Conservation (phyloP, 2,329 filamentous ascomycete genomes). For the Pestalotiopsis sp. region DNA sequence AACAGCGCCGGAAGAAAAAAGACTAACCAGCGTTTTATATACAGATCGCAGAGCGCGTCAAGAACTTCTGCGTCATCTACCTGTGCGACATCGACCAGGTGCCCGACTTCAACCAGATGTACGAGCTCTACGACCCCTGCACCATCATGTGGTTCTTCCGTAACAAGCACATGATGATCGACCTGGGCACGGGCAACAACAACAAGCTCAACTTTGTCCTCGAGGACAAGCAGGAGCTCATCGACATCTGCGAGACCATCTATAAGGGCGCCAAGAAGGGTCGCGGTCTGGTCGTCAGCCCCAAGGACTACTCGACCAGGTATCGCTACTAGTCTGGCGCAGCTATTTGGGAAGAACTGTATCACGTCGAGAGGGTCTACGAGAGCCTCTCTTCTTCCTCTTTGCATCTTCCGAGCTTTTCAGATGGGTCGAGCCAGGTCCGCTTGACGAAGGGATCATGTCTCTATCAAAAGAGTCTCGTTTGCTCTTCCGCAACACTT, state of each 20-base stretch:
- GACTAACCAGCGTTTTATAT: not conserved
- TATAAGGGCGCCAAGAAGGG: slow-evolving; percentile 99
- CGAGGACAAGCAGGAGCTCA: slow-evolving; percentile 97
- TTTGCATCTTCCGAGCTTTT: too few relatives aligned
- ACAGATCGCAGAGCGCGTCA: slow-evolving; percentile 84
- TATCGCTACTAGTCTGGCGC: slow-evolving; percentile 29
- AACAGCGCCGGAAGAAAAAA: not conserved
- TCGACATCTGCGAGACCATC: slow-evolving; percentile 97
- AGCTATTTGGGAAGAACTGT: too few relatives aligned
- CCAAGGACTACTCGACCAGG: slow-evolving; percentile 65
- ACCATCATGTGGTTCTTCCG: slow-evolving; percentile 98
- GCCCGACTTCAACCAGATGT: slow-evolving; percentile 95
- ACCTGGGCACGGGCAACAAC: slow-evolving; percentile 98
- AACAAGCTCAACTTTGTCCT: slow-evolving; percentile 97
- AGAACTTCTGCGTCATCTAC: slow-evolving; percentile 92
- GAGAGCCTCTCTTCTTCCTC: too few relatives aligned
- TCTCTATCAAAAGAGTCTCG: too few relatives aligned
- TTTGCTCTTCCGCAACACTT: too few relatives aligned
- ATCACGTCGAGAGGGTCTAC: too few relatives aligned
- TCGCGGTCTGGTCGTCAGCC: slow-evolving; percentile 91
- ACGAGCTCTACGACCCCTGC: slow-evolving; percentile 86
- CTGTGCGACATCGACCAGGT: slow-evolving; percentile 91
- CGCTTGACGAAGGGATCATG: too few relatives aligned
- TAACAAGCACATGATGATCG: slow-evolving; percentile 99
- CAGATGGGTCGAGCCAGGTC: too few relatives aligned